These are phyloP conservation scores for Phytophthora fragariaefolia DNA, from an alignment of 352 stramenopile genomes.

Conservation along the genomic window DNA sequence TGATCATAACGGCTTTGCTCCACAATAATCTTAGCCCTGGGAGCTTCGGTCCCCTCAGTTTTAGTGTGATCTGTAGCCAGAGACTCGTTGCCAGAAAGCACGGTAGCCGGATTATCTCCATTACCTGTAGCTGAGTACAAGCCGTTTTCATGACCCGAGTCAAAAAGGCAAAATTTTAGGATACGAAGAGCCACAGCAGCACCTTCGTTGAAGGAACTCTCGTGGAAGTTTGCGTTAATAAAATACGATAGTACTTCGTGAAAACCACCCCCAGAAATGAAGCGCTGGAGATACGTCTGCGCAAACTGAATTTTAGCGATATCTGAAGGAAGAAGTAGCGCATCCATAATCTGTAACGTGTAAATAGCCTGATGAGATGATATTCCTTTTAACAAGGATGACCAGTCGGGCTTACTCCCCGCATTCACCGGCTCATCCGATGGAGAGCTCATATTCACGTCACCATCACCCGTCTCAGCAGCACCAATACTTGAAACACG, in stretches of 20 bases:
- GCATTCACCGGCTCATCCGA: constrained; percentile 21
- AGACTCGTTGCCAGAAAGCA: constrained; percentile 25
- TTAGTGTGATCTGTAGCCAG: constrained; percentile 6
- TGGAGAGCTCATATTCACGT: constrained; percentile 53
- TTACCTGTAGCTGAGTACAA: constrained; percentile 45
- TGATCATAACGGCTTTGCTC: constrained; percentile 70
- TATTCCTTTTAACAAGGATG: constrained; percentile 67
- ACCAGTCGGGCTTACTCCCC: constrained; percentile 61
- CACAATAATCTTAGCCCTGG: constrained; percentile 59
- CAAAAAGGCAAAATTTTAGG: constrained; percentile 86
- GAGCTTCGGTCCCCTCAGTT: constrained; percentile 13
- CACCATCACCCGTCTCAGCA: constrained; percentile 34
- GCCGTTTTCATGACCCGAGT: constrained; percentile 61
- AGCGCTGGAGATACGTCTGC: constrained; percentile 68
- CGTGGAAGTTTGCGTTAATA: constrained; percentile 69
- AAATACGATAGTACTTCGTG: constrained; percentile 88
- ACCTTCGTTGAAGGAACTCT: constrained; percentile 85
- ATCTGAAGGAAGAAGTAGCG: constrained; percentile 78
- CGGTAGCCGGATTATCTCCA: constrained; percentile 27
- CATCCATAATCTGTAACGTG: constrained; percentile 89
- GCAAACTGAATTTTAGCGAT: constrained; percentile 62
- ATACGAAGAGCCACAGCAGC: constrained; percentile 83
- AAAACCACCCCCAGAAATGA: constrained; percentile 80
- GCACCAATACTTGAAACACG: constrained; percentile 64
- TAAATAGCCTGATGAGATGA: constrained; percentile 88